A percentile compares a stretch with the other conserved stretches of the same genome.
Evolutionary conservation across 1,284 basidiomycete species (phyloP).

Genomic region (Phaffia rhodozyma): DNA sequence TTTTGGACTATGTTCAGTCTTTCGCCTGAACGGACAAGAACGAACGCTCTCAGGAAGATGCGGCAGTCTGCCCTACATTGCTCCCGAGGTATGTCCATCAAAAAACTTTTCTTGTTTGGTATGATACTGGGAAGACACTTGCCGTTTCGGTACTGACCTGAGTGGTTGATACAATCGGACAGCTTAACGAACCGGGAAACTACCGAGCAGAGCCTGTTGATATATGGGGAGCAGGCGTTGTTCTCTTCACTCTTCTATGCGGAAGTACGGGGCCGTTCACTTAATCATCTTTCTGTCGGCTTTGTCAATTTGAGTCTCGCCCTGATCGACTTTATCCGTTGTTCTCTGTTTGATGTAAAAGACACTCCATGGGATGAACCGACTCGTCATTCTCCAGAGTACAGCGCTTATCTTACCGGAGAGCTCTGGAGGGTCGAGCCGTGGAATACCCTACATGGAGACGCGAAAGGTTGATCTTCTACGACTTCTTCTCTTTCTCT

Average conservation of each 20-base stretch:
- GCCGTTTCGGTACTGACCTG: slow-evolving; percentile 18
- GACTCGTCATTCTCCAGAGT: slow-evolving; percentile 66
- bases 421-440: slow-evolving; percentile 64
- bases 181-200: slow-evolving; percentile 36
- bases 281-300: background rate
- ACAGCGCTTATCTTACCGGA: slow-evolving; percentile 58
- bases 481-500: background rate
- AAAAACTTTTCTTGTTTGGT: background rate
- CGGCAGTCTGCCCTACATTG: slow-evolving; percentile 89
- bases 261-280: slow-evolving; percentile 55
- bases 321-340: background rate
- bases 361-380: slow-evolving; percentile 99
- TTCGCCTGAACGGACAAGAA: slow-evolving; percentile 74
- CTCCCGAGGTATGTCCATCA: slow-evolving; percentile 58
- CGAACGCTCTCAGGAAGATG: slow-evolving; percentile 69
- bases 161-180: background rate
- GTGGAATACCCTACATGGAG: slow-evolving; percentile 59
- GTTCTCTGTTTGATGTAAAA: slow-evolving; percentile 29
- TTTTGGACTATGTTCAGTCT: slow-evolving; percentile 88
- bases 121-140: background rate
- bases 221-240: slow-evolving; percentile 93
- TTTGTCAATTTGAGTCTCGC: background rate
- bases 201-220: slow-evolving; percentile 90
- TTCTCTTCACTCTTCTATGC: slow-evolving; percentile 78
- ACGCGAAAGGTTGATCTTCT: slow-evolving; percentile 47